Evolutionary conservation across 306 rosid species (phyloP), one percentile per base, ranked within the genome.

Genomic region (Malus orientalis): DNA sequence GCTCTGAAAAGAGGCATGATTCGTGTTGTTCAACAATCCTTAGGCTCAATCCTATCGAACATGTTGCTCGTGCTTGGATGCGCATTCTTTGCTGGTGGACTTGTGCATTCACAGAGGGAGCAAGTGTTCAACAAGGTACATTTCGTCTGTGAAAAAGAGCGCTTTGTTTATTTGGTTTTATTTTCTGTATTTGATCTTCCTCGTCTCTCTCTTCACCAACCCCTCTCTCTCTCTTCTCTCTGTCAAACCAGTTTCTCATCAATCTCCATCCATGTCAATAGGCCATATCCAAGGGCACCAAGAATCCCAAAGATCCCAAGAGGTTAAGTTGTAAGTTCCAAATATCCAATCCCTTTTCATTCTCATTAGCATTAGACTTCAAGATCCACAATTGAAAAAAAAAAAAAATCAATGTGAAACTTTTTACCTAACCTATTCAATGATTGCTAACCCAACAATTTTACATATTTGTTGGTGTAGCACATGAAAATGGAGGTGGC

Each of bases 41-140:
- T 93, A 62, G 96, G 97, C 40, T 93, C 98, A 11, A 91, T 89
- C 85, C 80, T 93, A 77, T 93, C 98, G 55, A 93, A 93, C 81
- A 88, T 93, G 96, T 92, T 93, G 49, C 81, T 93, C 27, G 97
- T 93, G 70, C 98, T 93, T 67, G 98, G 98, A 19, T 91, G 97
- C 71, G 93, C 97, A 61, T 93, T 93, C 89, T 93, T 93, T 71
- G 83, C 90, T 20, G 96, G 98, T 57, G 98, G 96, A 74, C 79
- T 93, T 63, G 91, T 86, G 70, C 80, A 79, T 74, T 36, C 83
- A 11, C 79, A 83, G 75, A 89, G 84, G 86, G 95, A 86, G 63
- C 97, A 93, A 82, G 91, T 80, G 45, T 93, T 93, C 75, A 81
- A 87, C 78, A 93, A 93, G 98, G 97, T 89, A 73, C 23, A 53